Evolutionary conservation across 345 rosid genomes (phyloP), one percentile per base, ranked within the genome.

Genomic region (Populus davidiana): DNA sequence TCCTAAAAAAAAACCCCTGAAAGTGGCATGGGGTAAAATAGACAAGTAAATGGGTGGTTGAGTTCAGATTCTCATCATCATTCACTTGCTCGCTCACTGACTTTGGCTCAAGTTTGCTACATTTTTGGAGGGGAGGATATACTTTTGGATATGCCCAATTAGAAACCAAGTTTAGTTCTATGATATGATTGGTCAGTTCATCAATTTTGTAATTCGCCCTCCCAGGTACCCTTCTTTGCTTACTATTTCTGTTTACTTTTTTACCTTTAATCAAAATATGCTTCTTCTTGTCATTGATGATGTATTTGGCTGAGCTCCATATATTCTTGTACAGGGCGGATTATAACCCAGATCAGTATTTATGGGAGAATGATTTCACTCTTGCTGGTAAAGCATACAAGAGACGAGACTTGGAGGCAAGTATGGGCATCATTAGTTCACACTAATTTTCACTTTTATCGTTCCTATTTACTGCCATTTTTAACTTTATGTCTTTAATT

Each of bases 171-270:
- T n/a, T 52, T 41, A 16, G 47, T 38, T 35, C 72, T 64, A 41
- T 70, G 75, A 78, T 54, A 82, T 96, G 98, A 96, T 96, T 70
- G 99, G 92, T 52, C 99, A 93, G 88, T 96, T 96, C 89, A 93
- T 96, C 87, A 92, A 93, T 86, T 96, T 96, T 78, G 94, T 96
- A 23, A 93, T 96, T 83, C 94, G 99, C 68, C 99, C 99, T 82
- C 99, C 99, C 72, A 92, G 99, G 99, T 95, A 85, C 66, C 61
- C 20, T 6, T 77, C 8, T 56, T n/a, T 56, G 10, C 27, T 66
- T 35, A 5, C 35, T 14, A 21, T 2, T 70, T 49, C 70, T 73
- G 7, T 33, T 29, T 47, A 27, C 0, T 13, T 33, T 65, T 49
- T 63, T 52, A 69, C 63, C 77, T 68, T 50, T 41, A 10, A 21